These are phyloP conservation scores for Tolypocladium tundrense DNA, from an alignment of 2,329 filamentous ascomycete genomes.

Conservation along the genomic window DNA sequence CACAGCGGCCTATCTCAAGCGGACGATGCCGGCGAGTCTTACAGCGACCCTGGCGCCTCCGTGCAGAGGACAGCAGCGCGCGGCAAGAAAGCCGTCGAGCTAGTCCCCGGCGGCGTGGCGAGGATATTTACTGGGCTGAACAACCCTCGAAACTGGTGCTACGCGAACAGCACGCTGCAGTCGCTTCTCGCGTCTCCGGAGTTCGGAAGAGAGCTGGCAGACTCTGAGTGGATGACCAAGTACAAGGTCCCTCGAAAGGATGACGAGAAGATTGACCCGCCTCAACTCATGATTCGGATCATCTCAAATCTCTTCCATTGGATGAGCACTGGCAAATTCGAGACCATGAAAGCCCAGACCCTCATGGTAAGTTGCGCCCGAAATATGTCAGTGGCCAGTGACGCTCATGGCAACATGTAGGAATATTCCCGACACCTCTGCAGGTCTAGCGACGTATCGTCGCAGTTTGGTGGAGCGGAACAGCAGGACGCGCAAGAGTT, in stretches of 20 bases:
- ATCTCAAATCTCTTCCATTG: slow-evolving; percentile 49
- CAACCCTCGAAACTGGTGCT: slow-evolving; percentile 79
- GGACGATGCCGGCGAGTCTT: slow-evolving; percentile 23
- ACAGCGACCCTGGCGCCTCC: slow-evolving; percentile 28
- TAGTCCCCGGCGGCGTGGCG: slow-evolving; percentile 24
- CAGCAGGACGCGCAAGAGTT: slow-evolving; percentile 95
- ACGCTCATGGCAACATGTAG: slow-evolving; percentile 18
- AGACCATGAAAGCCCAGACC: slow-evolving; percentile 41
- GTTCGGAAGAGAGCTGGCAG: slow-evolving; percentile 55
- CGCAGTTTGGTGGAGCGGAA: slow-evolving; percentile 56
- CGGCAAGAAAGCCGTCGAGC: slow-evolving; percentile 27
- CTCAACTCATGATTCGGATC: slow-evolving; percentile 50
- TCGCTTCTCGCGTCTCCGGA: slow-evolving; percentile 64
- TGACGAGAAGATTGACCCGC: slow-evolving; percentile 40
- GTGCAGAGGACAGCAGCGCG: slow-evolving; percentile 24
- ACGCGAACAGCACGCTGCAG: slow-evolving; percentile 86
- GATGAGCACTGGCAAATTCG: slow-evolving; percentile 41
- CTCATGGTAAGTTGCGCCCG: slow-evolving; percentile 38
- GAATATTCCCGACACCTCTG: slow-evolving; percentile 41
- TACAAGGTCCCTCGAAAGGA: slow-evolving; percentile 59
- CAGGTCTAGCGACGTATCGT: slow-evolving; percentile 14
- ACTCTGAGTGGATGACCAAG: slow-evolving; percentile 47
- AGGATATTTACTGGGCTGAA: slow-evolving; percentile 50
- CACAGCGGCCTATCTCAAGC: slow-evolving; percentile 62
- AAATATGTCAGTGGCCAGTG: too few species aligned